Evolutionary conservation across 805 yeast genomes (phyloP).

Genomic region (Nakazawaea wyomingensis): DNA sequence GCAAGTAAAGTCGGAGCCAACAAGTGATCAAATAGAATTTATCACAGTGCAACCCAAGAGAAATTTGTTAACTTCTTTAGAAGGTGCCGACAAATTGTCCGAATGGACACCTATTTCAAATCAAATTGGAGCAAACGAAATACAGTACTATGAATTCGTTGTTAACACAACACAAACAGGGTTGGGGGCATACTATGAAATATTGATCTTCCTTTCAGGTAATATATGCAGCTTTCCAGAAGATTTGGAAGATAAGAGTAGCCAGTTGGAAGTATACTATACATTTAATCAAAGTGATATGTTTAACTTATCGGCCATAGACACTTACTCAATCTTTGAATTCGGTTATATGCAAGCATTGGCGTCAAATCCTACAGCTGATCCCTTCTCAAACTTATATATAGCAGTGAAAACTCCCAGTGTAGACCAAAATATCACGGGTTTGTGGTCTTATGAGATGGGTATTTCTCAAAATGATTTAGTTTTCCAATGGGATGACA

Average conservation of each 20-base stretch:
- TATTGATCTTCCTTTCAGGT: constrained; percentile 45
- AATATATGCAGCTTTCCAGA: constrained; percentile 38
- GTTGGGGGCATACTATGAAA: constrained; percentile 39
- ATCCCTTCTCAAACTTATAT: constrained; percentile 15
- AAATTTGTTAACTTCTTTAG: constrained; percentile 9
- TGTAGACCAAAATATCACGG: constrained; percentile 14
- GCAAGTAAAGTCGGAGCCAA: neutral
- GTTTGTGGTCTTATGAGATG: constrained; percentile 55
- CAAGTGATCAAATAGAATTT: neutral
- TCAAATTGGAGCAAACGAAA: constrained; percentile 29
- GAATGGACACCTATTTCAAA: constrained; percentile 21
- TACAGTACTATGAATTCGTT: constrained; percentile 36
- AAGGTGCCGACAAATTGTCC: constrained; percentile 9
- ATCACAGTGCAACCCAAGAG: constrained; percentile 4
- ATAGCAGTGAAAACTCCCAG: constrained; percentile 18
- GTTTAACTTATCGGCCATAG: constrained; percentile 1
- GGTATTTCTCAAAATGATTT: constrained; percentile 61
- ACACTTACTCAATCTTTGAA: constrained; percentile 18
- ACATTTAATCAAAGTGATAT: constrained; percentile 21
- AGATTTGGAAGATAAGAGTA: constrained; percentile 4
- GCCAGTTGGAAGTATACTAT: constrained; percentile 23
- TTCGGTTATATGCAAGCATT: constrained; percentile 24
- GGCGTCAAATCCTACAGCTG: constrained; percentile 14
- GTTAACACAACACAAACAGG: constrained; percentile 39
- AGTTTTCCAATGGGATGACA: constrained; percentile 65